phyloP scores from a whole-genome alignment of 352 stramenopile genomes.

The Peronospora destructor region DNA sequence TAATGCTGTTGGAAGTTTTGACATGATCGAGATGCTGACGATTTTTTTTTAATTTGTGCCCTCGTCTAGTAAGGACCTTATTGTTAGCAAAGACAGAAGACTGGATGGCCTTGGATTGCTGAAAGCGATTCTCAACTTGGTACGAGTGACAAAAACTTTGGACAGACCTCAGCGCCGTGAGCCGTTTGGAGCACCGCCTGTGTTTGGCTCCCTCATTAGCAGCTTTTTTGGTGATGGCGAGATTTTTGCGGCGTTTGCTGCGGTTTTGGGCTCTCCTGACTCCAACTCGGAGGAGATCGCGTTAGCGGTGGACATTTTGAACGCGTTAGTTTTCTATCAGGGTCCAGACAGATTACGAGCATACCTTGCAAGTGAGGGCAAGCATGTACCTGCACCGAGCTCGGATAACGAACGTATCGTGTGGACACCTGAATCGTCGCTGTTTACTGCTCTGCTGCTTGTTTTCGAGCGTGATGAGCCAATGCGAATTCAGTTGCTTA shows the following conservation, averaged over 20 bases:
- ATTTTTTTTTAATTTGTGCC: too few species aligned
- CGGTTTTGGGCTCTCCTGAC: slow-evolving; percentile 39
- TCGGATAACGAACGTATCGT: slow-evolving; percentile 55
- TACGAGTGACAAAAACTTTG: slow-evolving; percentile 51
- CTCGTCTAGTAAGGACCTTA: slow-evolving; percentile 38
- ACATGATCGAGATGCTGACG: slow-evolving; percentile 6
- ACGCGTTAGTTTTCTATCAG: slow-evolving; percentile 62
- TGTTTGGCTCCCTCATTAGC: slow-evolving; percentile 56
- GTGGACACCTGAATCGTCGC: slow-evolving; percentile 58
- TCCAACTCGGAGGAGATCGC: slow-evolving; percentile 44
- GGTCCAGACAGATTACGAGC: slow-evolving; percentile 57
- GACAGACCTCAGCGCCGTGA: slow-evolving; percentile 59
- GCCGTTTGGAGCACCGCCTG: slow-evolving; percentile 39
- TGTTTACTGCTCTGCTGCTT: slow-evolving; percentile 64
- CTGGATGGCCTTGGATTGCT: slow-evolving; percentile 53
- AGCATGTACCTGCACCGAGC: slow-evolving; percentile 49
- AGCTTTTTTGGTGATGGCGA: slow-evolving; percentile 61
- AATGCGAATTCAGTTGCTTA: slow-evolving; percentile 58
- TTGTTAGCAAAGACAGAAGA: slow-evolving; percentile 32
- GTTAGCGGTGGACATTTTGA: slow-evolving; percentile 59
- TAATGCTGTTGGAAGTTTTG: background rate
- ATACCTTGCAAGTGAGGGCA: slow-evolving; percentile 62
- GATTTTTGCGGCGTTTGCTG: slow-evolving; percentile 51
- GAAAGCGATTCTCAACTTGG: slow-evolving; percentile 66
- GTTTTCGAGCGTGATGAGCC: slow-evolving; percentile 64